Evolutionary conservation across 495 filamentous ascomycete genomes (phyloP).

Genomic region (Xylaria castorea): DNA sequence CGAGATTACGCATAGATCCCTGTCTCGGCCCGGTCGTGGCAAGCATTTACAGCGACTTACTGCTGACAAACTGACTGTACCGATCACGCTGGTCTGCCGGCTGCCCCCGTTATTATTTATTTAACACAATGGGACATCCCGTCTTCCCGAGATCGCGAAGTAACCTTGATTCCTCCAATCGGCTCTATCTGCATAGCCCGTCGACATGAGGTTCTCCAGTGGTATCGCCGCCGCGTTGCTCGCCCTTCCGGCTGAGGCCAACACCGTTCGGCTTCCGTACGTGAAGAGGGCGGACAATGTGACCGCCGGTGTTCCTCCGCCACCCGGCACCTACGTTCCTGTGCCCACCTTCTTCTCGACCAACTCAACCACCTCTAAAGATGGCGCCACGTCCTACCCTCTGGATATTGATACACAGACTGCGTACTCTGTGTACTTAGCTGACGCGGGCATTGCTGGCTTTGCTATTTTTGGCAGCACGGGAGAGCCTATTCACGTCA

Average conservation of each 20-base stretch:
- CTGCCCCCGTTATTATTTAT: constrained; percentile 7
- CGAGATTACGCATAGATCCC: constrained; percentile 17
- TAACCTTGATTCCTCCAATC: background rate
- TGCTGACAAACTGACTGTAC: constrained; percentile 19
- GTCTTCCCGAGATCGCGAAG: background rate
- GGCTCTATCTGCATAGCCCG: constrained; percentile 1
- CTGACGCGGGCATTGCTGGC: constrained; percentile 32
- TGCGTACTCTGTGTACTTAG: constrained; percentile 21
- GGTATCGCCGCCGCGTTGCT: constrained; percentile 11
- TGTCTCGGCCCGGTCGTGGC: constrained; percentile 7
- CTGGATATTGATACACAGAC: constrained; percentile 8
- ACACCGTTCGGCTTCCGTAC: constrained; percentile 12
- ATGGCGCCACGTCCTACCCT: constrained; percentile 18
- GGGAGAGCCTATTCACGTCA: constrained; percentile 20
- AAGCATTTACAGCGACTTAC: background rate
- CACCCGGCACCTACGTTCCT: constrained; percentile 20
- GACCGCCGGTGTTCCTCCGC: constrained; percentile 7
- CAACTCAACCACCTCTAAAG: constrained; percentile 9
- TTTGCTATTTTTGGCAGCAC: constrained; percentile 23
- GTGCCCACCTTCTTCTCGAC: constrained; percentile 23
- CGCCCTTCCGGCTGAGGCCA: constrained; percentile 15
- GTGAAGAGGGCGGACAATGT: constrained; percentile 17
- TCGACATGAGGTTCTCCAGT: constrained; percentile 14
- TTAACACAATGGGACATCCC: constrained; percentile 7
- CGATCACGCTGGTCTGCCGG: background rate